Base-by-base conservation (phyloP, 371 early-diverging fungal species). In the Choanephora cucurbitarum region DNA sequence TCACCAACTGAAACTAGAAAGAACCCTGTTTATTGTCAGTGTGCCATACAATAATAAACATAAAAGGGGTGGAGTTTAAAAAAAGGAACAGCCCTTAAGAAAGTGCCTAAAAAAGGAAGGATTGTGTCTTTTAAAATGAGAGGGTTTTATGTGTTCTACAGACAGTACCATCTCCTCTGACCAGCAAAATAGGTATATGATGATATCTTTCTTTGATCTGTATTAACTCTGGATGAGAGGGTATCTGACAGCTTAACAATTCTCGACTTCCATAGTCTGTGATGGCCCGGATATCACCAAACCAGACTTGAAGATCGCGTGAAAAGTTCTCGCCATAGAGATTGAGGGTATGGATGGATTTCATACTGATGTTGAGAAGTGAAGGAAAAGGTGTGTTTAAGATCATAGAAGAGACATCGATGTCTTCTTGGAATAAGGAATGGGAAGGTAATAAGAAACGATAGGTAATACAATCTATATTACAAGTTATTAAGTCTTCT, bases 291-390 rank as follows among this genome's bases (percentile, higher is more conserved):
- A 70, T 44, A 46, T 73, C 82, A 7, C 83, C 90, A 66, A 91
- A 90, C 82, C 85, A 81, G 5, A 91, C 82, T 11, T 82, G 77
- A 62, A 89, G 67, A 54, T 88, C 86, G 0, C 84, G 79, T 1
- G 85, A 66, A 53, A 90, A 89, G 51, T 87, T 88, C 32, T 85
- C 77, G 3, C 77, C 77, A 41, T 73, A 70, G 14, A 77, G 42
- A 2, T 44, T 46, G 21, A 19, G 22, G 3, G 43, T 52, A 28
- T 47, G 47, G 23, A 17, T 39, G 6, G 46, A 23, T 47, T 55
- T 55, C 2, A 31, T 47, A 14, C 41, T 19, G 22, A 44, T 44
- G 48, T 42, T 59, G 21, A 19, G 45, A 13, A 49, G 40, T 19
- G 48, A 43, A 23, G 49, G 72, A 42, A 56, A 58, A n/a, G 43